Base-by-base conservation (phyloP, 2,329 filamentous ascomycete species). In the Phialocephala sp. region DNA sequence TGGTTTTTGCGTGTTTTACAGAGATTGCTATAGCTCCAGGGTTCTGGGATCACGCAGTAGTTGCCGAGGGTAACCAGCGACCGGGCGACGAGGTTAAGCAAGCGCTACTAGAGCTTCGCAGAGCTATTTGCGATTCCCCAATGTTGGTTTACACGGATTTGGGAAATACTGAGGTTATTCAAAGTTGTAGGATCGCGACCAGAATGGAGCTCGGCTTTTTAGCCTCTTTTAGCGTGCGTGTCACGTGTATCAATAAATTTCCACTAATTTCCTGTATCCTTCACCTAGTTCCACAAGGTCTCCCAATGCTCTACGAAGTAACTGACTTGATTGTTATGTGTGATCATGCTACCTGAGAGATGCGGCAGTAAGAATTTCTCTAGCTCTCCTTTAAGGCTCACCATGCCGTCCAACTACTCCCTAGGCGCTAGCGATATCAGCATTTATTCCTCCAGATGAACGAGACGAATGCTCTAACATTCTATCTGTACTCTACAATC, bases 11-110 rank as follows among this genome's bases (percentile, higher is more conserved):
- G 32, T 57, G 55, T 37, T 57, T 57, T 57, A 55, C 35, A 57
- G 32, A 41, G 50, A 54, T 54, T 54, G 50, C 50, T 54, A 27
- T 54, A 2, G 50, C 50, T 54, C 50, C 22, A 54, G 50, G 50
- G 37, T 35, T 62, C 39, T 18, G 24, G 39, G 37, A 47, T 41
- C 47, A 61, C 59, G 59, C 59, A 61, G 36, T 52, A 41, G 41
- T 60, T 50, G 39, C 22, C 14, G 27, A 35, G 32, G n/a, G 20
- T 60, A 14, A 60, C 22, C 35, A 50, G 15, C 35, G 58, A 20
- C 58, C 15, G 18, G 45, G 12, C 43, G 36, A 50, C 45, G 20
- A 50, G n/a, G n/a, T 50, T 35, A 54, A n/a, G 27, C 50, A 32
- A 27, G 9, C 22, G 18, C 27, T 14, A 54, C 27, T 35, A 54